Evolutionary conservation across 2,329 filamentous ascomycete species (phyloP).

Genomic region (Cytospora chrysosperma): DNA sequence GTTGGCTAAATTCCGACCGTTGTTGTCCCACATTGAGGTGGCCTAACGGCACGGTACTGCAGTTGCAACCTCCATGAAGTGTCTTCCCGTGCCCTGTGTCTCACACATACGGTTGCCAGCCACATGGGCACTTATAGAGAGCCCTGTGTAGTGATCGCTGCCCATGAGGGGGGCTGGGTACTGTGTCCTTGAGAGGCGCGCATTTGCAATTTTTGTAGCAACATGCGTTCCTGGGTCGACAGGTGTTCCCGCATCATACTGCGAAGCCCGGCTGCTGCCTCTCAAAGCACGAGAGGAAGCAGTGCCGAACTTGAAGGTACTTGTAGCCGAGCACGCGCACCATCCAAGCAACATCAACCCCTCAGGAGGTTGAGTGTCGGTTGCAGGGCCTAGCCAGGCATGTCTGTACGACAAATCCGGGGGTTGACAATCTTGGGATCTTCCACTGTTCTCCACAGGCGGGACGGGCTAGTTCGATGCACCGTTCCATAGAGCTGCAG

Average conservation of each 20-base stretch:
- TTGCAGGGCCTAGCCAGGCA: constrained; percentile 12
- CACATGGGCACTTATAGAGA: not conserved
- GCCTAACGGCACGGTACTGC: not conserved
- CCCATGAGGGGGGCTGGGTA: not conserved
- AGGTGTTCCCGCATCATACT: not conserved
- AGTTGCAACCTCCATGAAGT: not conserved
- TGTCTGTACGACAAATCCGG: constrained; percentile 14
- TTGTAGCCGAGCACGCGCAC: not conserved
- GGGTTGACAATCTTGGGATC: not conserved
- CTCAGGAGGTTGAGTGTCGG: not conserved
- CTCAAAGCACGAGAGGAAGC: not conserved
- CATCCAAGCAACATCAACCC: not conserved
- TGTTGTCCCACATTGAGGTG: constrained; percentile 9
- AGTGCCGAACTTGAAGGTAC: not conserved
- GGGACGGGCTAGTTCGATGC: constrained; percentile 11
- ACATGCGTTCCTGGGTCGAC: not conserved
- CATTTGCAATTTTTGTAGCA: not conserved
- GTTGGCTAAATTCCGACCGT: constrained; percentile 13
- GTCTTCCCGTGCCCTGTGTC: not conserved
- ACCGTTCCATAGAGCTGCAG: constrained; percentile 4
- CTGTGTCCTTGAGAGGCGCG: not conserved
- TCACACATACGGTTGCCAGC: not conserved
- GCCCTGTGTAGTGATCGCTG: not conserved
- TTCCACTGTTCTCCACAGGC: constrained; percentile 1
- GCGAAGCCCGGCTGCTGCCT: not conserved